Percentiles rank a stretch among this genome's conserved stretches.
Evolutionary conservation across 2,329 filamentous ascomycete species (phyloP).

Genomic region (Thelonectria discophora): DNA sequence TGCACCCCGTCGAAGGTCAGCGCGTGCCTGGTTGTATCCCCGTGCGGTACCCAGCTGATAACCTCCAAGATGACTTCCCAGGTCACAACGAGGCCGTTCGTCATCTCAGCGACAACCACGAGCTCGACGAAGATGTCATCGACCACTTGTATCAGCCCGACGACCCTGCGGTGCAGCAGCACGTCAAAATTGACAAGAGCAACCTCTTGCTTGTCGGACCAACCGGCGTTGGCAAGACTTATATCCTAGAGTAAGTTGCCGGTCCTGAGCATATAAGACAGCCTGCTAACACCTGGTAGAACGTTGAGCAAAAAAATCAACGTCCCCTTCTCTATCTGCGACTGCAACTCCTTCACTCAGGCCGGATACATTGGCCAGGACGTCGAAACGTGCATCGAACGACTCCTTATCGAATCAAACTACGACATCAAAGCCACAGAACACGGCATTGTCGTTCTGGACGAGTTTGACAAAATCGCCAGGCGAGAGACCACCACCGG

Average conservation of each 20-base stretch:
- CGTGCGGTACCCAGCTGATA: conserved; percentile 48
- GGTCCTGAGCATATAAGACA: background rate
- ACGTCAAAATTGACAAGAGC: conserved; percentile 89
- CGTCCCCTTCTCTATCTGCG: conserved; percentile 93
- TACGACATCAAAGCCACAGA: conserved; percentile 88
- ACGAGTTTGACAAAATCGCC: conserved; percentile 98
- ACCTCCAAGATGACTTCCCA: conserved; percentile 62
- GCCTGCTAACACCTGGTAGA: conserved; percentile 57
- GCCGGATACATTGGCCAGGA: conserved; percentile 98
- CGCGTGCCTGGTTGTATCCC: conserved; percentile 41
- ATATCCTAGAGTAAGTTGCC: conserved; percentile 76
- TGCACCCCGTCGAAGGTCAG: conserved; percentile 83
- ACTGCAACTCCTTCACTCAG: conserved; percentile 95
- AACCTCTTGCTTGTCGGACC: conserved; percentile 92
- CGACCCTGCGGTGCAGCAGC: conserved; percentile 53
- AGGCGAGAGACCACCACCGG: conserved; percentile 87
- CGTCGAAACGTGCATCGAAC: conserved; percentile 93
- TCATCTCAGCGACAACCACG: conserved; percentile 50
- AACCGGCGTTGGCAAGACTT: conserved; percentile 94
- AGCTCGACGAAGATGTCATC: conserved; percentile 44
- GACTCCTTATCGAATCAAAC: conserved; percentile 87
- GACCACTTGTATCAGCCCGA: conserved; percentile 61
- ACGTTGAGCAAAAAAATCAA: conserved; percentile 93
- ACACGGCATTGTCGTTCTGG: conserved; percentile 91
- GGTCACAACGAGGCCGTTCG: conserved; percentile 60